A percentile compares a stretch with the other conserved stretches of the same genome.
Conservation (phyloP, 1,284 basidiomycete genomes). For the Irpex lacteus region DNA sequence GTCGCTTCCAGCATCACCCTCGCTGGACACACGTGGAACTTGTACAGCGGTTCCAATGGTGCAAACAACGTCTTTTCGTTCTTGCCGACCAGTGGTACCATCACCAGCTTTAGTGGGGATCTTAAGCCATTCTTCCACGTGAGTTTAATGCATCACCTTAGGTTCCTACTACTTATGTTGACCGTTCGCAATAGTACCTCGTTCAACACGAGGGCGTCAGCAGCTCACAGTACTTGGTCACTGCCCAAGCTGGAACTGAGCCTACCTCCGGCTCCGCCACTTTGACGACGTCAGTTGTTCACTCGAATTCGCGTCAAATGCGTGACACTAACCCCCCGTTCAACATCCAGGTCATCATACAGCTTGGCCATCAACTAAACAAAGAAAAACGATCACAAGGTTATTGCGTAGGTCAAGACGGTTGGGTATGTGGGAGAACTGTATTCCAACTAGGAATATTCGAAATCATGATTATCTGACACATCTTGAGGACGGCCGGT, state of each 20-base stretch:
- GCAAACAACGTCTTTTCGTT: constrained; percentile 64
- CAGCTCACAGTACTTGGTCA: constrained; percentile 48
- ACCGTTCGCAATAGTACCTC: constrained; percentile 41
- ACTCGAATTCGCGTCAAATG: neutral
- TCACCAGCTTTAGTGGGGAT: constrained; percentile 54
- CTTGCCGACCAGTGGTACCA: constrained; percentile 43
- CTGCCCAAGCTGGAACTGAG: constrained; percentile 55
- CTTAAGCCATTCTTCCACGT: constrained; percentile 54
- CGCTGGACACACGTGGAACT: constrained; percentile 54
- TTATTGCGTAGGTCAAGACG: neutral
- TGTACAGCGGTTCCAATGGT: constrained; percentile 58
- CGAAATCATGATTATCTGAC: too few species aligned
- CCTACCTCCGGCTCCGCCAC: constrained; percentile 54
- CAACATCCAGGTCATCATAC: constrained; percentile 35
- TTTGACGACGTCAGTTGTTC: constrained; percentile 43
- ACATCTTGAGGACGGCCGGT: too few species aligned
- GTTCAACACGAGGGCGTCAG: constrained; percentile 42
- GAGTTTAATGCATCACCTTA: constrained; percentile 11
- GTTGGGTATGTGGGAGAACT: neutral
- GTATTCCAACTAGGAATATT: too few species aligned
- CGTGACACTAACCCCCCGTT: neutral
- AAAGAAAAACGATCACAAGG: neutral
- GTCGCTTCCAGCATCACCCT: constrained; percentile 42
- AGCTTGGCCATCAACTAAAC: constrained; percentile 39
- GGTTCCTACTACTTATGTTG: neutral